A percentile compares a stretch with the other conserved stretches of the same genome.
These are phyloP conservation scores for Collybia sp. DNA, from an alignment of 768 basidiomycete species.

Conservation along the genomic window DNA sequence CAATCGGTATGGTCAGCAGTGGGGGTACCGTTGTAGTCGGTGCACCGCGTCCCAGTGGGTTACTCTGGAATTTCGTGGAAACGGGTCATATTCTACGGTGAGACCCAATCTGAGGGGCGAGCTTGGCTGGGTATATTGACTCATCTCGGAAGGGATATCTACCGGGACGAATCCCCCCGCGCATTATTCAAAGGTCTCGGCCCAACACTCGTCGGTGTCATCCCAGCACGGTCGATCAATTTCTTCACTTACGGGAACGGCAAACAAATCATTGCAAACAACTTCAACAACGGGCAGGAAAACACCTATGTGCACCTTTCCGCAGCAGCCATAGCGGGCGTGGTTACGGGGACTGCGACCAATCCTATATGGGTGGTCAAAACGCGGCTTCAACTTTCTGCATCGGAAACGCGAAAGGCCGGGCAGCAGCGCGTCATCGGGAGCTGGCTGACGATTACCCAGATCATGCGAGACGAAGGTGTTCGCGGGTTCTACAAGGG, in stretches of 20 bases:
- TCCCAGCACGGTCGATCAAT: conserved; percentile 95
- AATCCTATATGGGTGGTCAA: conserved; percentile 99
- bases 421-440: conserved; percentile 37
- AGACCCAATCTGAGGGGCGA: conserved; percentile 11
- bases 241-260: conserved; percentile 98
- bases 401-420: conserved; percentile 14
- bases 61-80: conserved; percentile 93
- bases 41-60: conserved; percentile 40
- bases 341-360: conserved; percentile 84
- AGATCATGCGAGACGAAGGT: conserved; percentile 81
- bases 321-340: conserved; percentile 83
- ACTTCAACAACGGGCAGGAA: conserved; percentile 77
- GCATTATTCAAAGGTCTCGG: conserved; percentile 95
- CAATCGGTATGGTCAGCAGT: conserved; percentile 32
- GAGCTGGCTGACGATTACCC: conserved; percentile 57
- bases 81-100: conserved; percentile 88
- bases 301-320: conserved; percentile 81
- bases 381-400: conserved; percentile 82
- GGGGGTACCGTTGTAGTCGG: conserved; percentile 30
- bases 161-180: conserved; percentile 78
- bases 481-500: conserved; percentile 91
- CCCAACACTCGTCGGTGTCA: conserved; percentile 89
- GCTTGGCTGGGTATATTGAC: neutral
- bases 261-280: conserved; percentile 82
- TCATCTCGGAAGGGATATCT: conserved; percentile 62